A percentile compares a stretch with the other conserved stretches of the same genome.
Evolutionary conservation across 495 filamentous ascomycete genomes (phyloP).

Genomic region (Aspergillus wentii): DNA sequence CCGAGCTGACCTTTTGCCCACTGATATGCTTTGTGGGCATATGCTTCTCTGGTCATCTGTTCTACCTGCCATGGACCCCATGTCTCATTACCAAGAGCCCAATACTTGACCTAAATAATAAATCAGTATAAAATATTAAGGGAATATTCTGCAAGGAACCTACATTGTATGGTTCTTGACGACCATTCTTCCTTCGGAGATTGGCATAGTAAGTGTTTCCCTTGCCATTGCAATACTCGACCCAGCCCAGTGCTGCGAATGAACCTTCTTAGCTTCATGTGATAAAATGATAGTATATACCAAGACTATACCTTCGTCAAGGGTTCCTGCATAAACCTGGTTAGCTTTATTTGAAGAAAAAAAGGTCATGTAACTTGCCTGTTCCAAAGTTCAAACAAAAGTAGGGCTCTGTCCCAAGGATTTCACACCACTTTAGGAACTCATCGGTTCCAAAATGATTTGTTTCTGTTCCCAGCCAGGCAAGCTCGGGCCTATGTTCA

Average conservation of each 20-base stretch:
- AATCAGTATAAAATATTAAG: conserved; percentile 6
- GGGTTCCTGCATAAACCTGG: conserved; percentile 44
- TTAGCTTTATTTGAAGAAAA: background rate
- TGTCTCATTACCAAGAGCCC: conserved; percentile 67
- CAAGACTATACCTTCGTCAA: conserved; percentile 57
- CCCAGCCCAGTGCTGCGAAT: conserved; percentile 61
- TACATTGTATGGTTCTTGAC: conserved; percentile 66
- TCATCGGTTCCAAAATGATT: conserved; percentile 81
- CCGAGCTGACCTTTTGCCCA: conserved; percentile 68
- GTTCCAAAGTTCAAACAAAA: conserved; percentile 74
- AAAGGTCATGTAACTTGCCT: conserved; percentile 10
- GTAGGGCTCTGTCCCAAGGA: conserved; percentile 66
- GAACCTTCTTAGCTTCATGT: background rate
- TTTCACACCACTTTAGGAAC: conserved; percentile 74
- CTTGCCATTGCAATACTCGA: conserved; percentile 75
- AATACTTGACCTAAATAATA: conserved; percentile 50
- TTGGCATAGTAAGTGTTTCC: conserved; percentile 76
- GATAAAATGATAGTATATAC: background rate
- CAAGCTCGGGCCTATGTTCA: conserved; percentile 56
- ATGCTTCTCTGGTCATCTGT: conserved; percentile 70
- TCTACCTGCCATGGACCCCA: conserved; percentile 80
- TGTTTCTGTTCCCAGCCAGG: conserved; percentile 68
- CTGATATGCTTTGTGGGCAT: conserved; percentile 70
- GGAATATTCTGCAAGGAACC: conserved; percentile 1
- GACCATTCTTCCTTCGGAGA: conserved; percentile 65